Conservation (phyloP, 495 filamentous ascomycete species). For the Geoglossum glabrum region DNA sequence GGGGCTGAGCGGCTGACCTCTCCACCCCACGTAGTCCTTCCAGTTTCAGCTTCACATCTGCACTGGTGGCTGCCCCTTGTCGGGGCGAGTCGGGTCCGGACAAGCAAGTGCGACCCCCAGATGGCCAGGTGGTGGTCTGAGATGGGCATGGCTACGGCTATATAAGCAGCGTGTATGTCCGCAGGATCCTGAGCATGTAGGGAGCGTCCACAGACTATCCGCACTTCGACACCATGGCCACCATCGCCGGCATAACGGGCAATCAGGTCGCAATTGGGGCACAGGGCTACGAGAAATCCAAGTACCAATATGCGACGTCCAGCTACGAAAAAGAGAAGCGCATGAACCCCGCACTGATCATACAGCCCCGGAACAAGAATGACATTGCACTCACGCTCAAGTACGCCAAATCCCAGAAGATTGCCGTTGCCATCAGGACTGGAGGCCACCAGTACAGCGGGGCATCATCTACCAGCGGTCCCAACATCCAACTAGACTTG, state of each 20-base stretch:
- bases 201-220: too few relatives aligned
- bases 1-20: too few relatives aligned
- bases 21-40: too few relatives aligned
- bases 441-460: constrained; percentile 24
- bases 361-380: constrained; percentile 19
- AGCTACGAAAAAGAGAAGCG: constrained; percentile 16
- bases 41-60: too few relatives aligned
- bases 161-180: too few relatives aligned
- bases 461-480: constrained; percentile 18
- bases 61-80: too few relatives aligned
- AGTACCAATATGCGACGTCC: constrained; percentile 21
- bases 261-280: constrained; percentile 13
- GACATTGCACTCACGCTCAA: constrained; percentile 17
- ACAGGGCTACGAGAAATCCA: constrained; percentile 12
- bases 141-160: too few relatives aligned
- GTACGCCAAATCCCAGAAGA: constrained; percentile 18
- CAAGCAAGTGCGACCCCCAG: too few relatives aligned
- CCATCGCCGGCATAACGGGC: constrained; percentile 15
- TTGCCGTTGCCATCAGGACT: constrained; percentile 21
- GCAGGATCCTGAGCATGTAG: too few relatives aligned
- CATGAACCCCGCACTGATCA: constrained; percentile 18
- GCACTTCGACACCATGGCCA: constrained; percentile 9
- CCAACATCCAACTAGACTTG: constrained; percentile 21
- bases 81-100: too few relatives aligned
- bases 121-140: too few relatives aligned